Base-by-base conservation (phyloP, 371 early-diverging fungal species). In the Zopfochytrium polystomum region DNA sequence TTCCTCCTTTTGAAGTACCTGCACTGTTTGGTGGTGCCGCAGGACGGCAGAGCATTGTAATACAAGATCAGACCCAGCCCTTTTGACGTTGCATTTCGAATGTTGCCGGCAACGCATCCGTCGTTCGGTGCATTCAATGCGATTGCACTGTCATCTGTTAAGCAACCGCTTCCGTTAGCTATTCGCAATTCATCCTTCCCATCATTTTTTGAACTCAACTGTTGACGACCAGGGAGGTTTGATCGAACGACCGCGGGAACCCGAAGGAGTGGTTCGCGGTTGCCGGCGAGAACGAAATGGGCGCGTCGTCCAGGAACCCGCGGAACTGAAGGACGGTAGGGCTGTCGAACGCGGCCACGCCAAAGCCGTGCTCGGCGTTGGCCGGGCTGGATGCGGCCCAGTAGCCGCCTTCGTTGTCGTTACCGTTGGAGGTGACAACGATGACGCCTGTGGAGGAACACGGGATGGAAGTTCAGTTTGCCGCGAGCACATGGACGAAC, bases 341-440 rank as follows among this genome's bases (percentile, higher is more conserved):
- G 20, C 35, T 54, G 11, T 35, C 38, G 13, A 54, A 47, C 9
- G 47, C 7, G 6, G n/a, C 47, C n/a, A 47, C 47, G 23, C n/a
- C 47, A 22, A 47, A n/a, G 9, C n/a, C 47, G 47, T 7, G n/a
- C 25, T 47, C 47, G 23, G 11, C 25, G 47, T 7, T 22, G 22
- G 13, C 47, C 13, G 25, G 13, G 7, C 23, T 23, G 25, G 7
- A 7, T 47, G 25, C 76, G 58, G 80, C 74, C 63, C 75, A 86
- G 2, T 87, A 65, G 1, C 92, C 92, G 15, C 77, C 67, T 4
- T 63, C 53, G 18, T 90, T 90, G 46, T 82, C 80, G 73, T 92
- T 92, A 5, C 91, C 91, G 23, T 78, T 80, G 2, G 91, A 61
- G 20, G 44, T 32, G 23, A 47, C 33, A 29, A 54, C 61, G 18